Percentiles rank a stretch among this genome's conserved stretches.
Evolutionary conservation across 2,329 filamentous ascomycete genomes (phyloP).

Genomic region (Paraphaeosphaeria minitans): DNA sequence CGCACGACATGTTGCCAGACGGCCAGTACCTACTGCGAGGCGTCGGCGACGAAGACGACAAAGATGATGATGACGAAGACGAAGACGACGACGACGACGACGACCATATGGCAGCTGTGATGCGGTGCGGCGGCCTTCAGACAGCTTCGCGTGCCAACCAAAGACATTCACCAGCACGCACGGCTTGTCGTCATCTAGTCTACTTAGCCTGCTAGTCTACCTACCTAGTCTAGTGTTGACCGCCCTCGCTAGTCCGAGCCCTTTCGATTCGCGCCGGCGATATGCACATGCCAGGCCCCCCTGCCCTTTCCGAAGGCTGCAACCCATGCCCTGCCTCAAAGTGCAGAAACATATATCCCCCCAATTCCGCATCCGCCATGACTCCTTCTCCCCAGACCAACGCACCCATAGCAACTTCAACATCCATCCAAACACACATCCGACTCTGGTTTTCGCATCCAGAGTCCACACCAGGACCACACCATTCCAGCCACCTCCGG

Average conservation of each 20-base stretch:
- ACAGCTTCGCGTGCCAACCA: neutral
- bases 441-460: slow-evolving; percentile 16
- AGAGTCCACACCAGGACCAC: slow-evolving; percentile 27
- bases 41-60: no score
- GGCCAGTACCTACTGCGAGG: neutral
- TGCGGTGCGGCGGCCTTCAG: neutral
- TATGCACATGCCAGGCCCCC: slow-evolving; percentile 26
- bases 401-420: slow-evolving; percentile 15
- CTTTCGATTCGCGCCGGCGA: slow-evolving; percentile 17
- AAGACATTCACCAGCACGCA: neutral
- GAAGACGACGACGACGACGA: no score
- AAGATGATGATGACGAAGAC: no score
- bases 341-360: slow-evolving; percentile 37
- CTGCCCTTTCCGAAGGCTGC: slow-evolving; percentile 30
- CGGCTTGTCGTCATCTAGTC: slow-evolving; percentile 38
- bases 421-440: slow-evolving; percentile 13
- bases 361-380: slow-evolving; percentile 31
- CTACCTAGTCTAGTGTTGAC: slow-evolving; percentile 24
- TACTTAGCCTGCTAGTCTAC: slow-evolving; percentile 15
- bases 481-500: slow-evolving; percentile 29
- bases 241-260: slow-evolving; percentile 35
- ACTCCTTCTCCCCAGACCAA: slow-evolving; percentile 17
- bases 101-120: neutral
- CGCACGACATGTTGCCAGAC: neutral
- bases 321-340: slow-evolving; percentile 25